A percentile compares a stretch with the other conserved stretches of the same genome.
phyloP scores from a whole-genome alignment of 768 basidiomycete species.

The Termitomyces sp. region DNA sequence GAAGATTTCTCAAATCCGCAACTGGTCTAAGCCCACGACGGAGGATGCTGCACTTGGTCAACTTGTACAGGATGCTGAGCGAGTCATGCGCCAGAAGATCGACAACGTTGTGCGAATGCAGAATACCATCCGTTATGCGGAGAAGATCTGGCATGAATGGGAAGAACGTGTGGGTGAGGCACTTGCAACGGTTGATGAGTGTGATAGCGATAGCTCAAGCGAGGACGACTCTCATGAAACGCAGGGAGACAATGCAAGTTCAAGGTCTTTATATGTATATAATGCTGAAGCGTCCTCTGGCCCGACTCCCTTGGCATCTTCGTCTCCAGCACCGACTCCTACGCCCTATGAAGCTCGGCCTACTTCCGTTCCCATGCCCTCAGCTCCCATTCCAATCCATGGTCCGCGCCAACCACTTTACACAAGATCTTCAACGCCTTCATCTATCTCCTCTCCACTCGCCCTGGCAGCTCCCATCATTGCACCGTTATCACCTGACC shows the following conservation, averaged over 20 bases:
- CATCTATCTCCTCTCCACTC: conserved; percentile 83
- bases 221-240: conserved; percentile 31
- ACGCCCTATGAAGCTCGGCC: conserved; percentile 28
- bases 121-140: conserved; percentile 94
- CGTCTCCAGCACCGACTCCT: conserved; percentile 38
- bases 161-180: conserved; percentile 79
- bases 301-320: conserved; percentile 68
- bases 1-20: conserved; percentile 77
- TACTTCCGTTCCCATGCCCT: conserved; percentile 21
- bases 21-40: conserved; percentile 82
- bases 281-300: conserved; percentile 45
- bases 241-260: conserved; percentile 48
- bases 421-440: conserved; percentile 84
- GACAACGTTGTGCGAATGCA: conserved; percentile 95
- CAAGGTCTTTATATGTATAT: conserved; percentile 63
- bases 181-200: conserved; percentile 52
- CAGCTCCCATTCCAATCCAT: conserved; percentile 26
- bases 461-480: conserved; percentile 83
- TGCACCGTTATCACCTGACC: conserved; percentile 41
- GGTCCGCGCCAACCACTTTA: conserved; percentile 48
- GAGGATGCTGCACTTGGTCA: conserved; percentile 84
- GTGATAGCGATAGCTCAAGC: conserved; percentile 40
- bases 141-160: conserved; percentile 98
- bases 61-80: conserved; percentile 83
- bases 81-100: conserved; percentile 88